Conservation (phyloP, 495 filamentous ascomycete species). For the Hypoxylon fragiforme region DNA sequence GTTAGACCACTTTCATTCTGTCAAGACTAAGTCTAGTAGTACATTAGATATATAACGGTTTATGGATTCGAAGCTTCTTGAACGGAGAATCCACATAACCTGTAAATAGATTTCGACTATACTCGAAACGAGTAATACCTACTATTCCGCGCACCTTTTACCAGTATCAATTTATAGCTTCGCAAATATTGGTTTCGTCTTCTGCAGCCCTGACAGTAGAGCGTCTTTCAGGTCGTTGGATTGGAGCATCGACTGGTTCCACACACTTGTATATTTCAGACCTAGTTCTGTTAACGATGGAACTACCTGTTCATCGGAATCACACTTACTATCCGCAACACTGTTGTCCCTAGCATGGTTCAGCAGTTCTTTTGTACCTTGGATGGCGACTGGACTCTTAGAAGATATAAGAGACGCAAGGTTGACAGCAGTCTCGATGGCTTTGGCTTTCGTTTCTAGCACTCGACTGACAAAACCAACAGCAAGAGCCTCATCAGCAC, state of each 20-base stretch:
- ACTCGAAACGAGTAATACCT: constrained; percentile 8
- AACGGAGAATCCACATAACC: neutral
- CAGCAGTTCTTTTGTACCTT: constrained; percentile 90
- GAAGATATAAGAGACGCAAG: constrained; percentile 67
- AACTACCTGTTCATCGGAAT: neutral
- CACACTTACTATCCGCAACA: constrained; percentile 69
- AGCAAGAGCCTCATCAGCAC: constrained; percentile 74
- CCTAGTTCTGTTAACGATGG: constrained; percentile 47
- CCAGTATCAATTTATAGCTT: constrained; percentile 64
- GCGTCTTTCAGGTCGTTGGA: constrained; percentile 75
- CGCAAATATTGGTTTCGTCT: constrained; percentile 79
- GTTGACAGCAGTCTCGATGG: constrained; percentile 64
- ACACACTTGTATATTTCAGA: constrained; percentile 79
- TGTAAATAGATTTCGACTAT: neutral
- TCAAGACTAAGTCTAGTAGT: neutral
- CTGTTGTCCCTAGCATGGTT: constrained; percentile 82
- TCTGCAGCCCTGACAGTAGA: constrained; percentile 74
- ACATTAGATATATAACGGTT: neutral
- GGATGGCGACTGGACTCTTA: constrained; percentile 90
- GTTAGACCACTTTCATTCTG: neutral
- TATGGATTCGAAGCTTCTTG: neutral
- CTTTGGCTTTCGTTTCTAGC: constrained; percentile 62
- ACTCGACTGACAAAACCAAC: constrained; percentile 87
- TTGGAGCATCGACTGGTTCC: constrained; percentile 86
- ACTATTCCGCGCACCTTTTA: neutral